phyloP scores from a whole-genome alignment of 768 basidiomycete species.

The Lyophyllum atratum region DNA sequence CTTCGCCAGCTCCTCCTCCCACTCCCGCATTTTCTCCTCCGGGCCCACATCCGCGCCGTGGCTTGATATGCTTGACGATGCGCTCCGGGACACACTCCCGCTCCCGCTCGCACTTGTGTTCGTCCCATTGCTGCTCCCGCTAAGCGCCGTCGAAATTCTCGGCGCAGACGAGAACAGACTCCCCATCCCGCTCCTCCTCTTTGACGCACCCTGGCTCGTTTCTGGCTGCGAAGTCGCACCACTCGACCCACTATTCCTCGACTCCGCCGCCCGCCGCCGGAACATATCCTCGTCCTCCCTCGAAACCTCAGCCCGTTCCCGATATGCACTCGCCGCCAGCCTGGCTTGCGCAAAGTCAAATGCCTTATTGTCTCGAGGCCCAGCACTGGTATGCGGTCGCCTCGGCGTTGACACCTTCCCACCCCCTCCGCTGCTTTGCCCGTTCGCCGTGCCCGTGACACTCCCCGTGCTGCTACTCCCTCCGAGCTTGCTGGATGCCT shows the following conservation, averaged over 20 bases:
- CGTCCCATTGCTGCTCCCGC: slow-evolving; percentile 36
- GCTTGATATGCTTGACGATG: slow-evolving; percentile 31
- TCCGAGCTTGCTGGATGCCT: slow-evolving; percentile 8
- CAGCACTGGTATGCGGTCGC: slow-evolving; percentile 77
- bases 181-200: slow-evolving; percentile 19
- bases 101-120: slow-evolving; percentile 23
- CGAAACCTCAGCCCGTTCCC: not conserved
- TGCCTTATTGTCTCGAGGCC: slow-evolving; percentile 60
- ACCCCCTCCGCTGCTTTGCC: not conserved
- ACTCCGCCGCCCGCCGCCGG: slow-evolving; percentile 5
- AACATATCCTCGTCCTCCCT: slow-evolving; percentile 10
- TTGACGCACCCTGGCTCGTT: slow-evolving; percentile 18
- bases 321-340: not conserved
- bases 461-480: slow-evolving; percentile 11
- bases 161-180: slow-evolving; percentile 19
- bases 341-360: slow-evolving; percentile 27
- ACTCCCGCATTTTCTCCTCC: slow-evolving; percentile 54
- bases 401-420: slow-evolving; percentile 30
- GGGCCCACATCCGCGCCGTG: slow-evolving; percentile 29
- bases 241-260: not conserved
- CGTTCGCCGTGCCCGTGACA: slow-evolving; percentile 4
- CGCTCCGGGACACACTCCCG: slow-evolving; percentile 24
- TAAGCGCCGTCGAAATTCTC: slow-evolving; percentile 26
- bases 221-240: slow-evolving; percentile 11
- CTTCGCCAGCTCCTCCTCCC: slow-evolving; percentile 77